Evolutionary conservation across 352 stramenopile species (phyloP).

Genomic region (Nothophytophthora sp.): DNA sequence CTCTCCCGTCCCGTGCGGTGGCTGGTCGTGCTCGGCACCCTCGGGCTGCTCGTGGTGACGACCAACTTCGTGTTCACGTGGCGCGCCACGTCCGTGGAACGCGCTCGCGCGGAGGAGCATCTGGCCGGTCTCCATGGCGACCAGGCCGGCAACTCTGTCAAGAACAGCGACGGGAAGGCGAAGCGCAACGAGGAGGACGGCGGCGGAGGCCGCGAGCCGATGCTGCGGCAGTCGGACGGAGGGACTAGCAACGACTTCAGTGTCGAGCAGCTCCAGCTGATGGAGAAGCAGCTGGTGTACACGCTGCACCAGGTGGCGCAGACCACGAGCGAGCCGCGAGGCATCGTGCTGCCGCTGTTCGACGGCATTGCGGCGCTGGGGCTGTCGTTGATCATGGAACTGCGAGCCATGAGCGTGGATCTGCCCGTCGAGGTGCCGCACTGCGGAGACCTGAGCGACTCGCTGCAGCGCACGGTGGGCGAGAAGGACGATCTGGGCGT

Average conservation of each 20-base stretch:
- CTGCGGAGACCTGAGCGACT: slow-evolving; percentile 51
- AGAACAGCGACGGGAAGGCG: neutral
- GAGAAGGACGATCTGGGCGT: slow-evolving; percentile 38
- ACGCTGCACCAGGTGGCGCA: slow-evolving; percentile 33
- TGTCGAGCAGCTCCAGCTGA: slow-evolving; percentile 12
- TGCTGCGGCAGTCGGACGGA: neutral
- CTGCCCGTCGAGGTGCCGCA: slow-evolving; percentile 64
- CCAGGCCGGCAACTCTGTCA: neutral
- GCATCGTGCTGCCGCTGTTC: slow-evolving; percentile 64
- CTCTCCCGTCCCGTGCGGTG: slow-evolving; percentile 15
- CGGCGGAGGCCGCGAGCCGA: slow-evolving; percentile 1
- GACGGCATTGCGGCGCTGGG: slow-evolving; percentile 49
- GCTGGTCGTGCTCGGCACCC: slow-evolving; percentile 12
- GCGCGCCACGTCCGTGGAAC: slow-evolving; percentile 17
- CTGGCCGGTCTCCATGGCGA: slow-evolving; percentile 13
- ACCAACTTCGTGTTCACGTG: slow-evolving; percentile 34
- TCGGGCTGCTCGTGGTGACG: slow-evolving; percentile 25
- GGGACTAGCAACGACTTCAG: slow-evolving; percentile 7
- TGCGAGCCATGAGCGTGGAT: slow-evolving; percentile 44
- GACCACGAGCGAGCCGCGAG: slow-evolving; percentile 31
- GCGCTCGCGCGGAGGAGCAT: slow-evolving; percentile 9
- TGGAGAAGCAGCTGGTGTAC: slow-evolving; percentile 38
- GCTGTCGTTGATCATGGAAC: slow-evolving; percentile 60
- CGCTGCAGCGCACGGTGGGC: slow-evolving; percentile 26
- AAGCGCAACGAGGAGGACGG: neutral